A percentile compares a stretch with the other conserved stretches of the same genome.
Evolutionary conservation across 2,329 filamentous ascomycete genomes (phyloP).

Genomic region (Paraconiothyrium sp.): DNA sequence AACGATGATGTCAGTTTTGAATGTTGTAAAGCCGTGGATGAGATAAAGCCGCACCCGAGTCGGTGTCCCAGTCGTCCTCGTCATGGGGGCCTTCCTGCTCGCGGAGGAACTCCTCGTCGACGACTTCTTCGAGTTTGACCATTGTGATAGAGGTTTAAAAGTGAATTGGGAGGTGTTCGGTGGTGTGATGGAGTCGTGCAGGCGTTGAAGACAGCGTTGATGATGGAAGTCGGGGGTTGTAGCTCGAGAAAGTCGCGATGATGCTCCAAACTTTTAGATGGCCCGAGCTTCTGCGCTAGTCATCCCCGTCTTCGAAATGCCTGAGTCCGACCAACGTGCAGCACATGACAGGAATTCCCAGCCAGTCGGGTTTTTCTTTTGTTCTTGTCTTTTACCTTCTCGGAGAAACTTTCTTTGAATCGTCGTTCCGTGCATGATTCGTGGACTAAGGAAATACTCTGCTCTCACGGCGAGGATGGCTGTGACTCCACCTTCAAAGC

Average conservation of each 20-base stretch:
- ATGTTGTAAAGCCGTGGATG: neutral
- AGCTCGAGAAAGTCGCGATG: constrained; percentile 10
- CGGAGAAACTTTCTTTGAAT: neutral
- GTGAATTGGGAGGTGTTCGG: neutral
- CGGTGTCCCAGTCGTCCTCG: constrained; percentile 89
- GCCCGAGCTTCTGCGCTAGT: constrained; percentile 8
- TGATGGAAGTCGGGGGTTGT: constrained; percentile 3
- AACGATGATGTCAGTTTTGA: constrained; percentile 1
- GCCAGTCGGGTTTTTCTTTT: neutral
- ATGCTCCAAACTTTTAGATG: constrained; percentile 15
- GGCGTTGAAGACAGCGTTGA: constrained; percentile 9
- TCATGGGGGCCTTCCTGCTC: constrained; percentile 73
- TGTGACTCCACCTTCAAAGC: constrained; percentile 47
- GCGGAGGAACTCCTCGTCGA: constrained; percentile 91
- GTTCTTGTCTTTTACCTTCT: neutral
- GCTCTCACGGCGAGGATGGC: constrained; percentile 35
- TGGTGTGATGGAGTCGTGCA: neutral
- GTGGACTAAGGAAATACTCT: constrained; percentile 27
- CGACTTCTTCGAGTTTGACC: constrained; percentile 97
- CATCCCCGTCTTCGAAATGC: neutral
- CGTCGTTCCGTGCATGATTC: constrained; percentile 35
- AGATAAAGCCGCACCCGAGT: constrained; percentile 76
- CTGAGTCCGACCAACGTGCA: neutral
- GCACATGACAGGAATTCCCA: neutral
- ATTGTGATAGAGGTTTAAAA: constrained; percentile 63